Evolutionary conservation across 202 grass and related monocot genomes (phyloP).

Genomic region (Dendrocalamus latiflorus): DNA sequence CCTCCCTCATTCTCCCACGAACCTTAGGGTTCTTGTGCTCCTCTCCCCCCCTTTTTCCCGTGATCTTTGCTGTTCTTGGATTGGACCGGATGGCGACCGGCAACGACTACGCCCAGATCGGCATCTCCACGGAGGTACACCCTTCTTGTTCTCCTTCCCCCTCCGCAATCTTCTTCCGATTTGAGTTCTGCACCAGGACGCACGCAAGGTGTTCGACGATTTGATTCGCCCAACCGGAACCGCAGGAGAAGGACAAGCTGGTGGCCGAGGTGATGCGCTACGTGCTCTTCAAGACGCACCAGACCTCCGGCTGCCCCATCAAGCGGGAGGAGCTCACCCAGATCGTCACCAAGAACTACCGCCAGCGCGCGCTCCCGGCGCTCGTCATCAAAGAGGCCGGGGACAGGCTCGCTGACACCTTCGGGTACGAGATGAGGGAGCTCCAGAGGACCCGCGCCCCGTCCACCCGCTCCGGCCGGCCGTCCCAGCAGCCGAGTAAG

Average conservation of each 20-base stretch:
- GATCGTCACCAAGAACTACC: slow-evolving; percentile 82
- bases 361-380: slow-evolving; percentile 54
- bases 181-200: not conserved
- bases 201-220: slow-evolving; percentile 18
- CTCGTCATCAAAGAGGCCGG: slow-evolving; percentile 79
- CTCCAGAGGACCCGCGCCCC: slow-evolving; percentile 57
- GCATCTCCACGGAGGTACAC: slow-evolving; percentile 65
- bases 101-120: slow-evolving; percentile 58
- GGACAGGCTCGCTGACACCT: slow-evolving; percentile 61
- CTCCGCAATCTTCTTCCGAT: not conserved
- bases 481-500: slow-evolving; percentile 42
- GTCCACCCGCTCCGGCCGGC: slow-evolving; percentile 37
- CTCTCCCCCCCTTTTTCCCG: not conserved
- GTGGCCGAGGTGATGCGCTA: slow-evolving; percentile 79
- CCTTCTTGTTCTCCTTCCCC: not conserved
- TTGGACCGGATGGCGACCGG: slow-evolving; percentile 41
- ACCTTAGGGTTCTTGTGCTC: no score
- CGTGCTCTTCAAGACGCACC: slow-evolving; percentile 75
- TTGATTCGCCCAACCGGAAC: not conserved
- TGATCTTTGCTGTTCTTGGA: not conserved
- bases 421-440: slow-evolving; percentile 88
- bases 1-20: no score
- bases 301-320: slow-evolving; percentile 70
- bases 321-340: slow-evolving; percentile 79
- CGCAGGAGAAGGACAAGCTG: slow-evolving; percentile 90